Conservation (phyloP, 164 flowering plant species). For the Brasenia schreberi region DNA sequence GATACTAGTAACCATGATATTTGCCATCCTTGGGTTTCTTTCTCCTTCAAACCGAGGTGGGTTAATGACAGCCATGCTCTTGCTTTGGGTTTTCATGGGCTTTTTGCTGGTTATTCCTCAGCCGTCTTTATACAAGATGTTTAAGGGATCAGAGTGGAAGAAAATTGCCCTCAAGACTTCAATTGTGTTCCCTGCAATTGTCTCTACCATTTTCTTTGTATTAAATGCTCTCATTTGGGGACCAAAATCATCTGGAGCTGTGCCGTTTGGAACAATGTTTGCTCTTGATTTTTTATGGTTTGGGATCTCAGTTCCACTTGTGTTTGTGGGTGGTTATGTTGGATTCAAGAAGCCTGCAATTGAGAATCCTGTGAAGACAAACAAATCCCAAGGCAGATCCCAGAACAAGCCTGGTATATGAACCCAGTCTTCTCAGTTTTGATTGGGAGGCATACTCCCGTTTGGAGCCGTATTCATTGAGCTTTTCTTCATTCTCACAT, state of each 20-base stretch:
- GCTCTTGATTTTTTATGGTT: conserved; percentile 72
- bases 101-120: conserved; percentile 59
- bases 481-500: conserved; percentile 84
- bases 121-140: conserved; percentile 88
- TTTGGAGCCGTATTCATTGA: no score
- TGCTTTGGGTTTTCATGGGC: conserved; percentile 1
- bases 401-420: conserved; percentile 90
- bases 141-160: conserved; percentile 88
- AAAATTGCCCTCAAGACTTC: conserved; percentile 66
- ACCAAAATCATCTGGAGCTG: conserved; percentile 75
- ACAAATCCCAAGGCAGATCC: conserved; percentile 85
- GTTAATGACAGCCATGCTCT: conserved; percentile 8
- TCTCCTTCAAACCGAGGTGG: conserved; percentile 9
- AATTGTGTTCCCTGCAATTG: conserved; percentile 56
- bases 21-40: conserved; percentile 75
- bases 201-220: conserved; percentile 54
- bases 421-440: conserved; percentile 57
- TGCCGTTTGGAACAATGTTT: conserved; percentile 88
- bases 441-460: conserved; percentile 85
- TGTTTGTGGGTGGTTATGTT: conserved; percentile 64
- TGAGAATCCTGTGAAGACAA: conserved; percentile 80
- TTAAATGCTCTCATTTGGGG: conserved; percentile 83
- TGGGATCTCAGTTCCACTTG: conserved; percentile 90
- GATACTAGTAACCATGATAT: conserved; percentile 55
- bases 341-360: conserved; percentile 62